A percentile compares a stretch with the other conserved stretches of the same genome.
phyloP scores from a whole-genome alignment of 1,139 yeast species.

The Kodamaea fungicola region DNA sequence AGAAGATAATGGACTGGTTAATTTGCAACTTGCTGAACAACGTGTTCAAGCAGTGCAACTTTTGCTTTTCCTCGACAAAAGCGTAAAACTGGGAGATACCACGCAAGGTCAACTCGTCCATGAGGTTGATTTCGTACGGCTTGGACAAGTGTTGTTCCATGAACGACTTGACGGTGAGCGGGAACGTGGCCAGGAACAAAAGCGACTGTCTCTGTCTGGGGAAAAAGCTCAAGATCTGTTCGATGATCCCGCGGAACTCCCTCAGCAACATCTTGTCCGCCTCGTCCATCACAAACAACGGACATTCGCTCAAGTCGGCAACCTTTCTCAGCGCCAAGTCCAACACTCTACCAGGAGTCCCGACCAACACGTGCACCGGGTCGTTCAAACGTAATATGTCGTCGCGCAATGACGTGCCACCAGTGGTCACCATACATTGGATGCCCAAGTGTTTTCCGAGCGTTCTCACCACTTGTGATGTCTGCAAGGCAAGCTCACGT shows the following conservation, averaged over 20 bases:
- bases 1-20: conserved; percentile 93
- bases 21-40: conserved; percentile 90
- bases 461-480: conserved; percentile 97
- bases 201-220: conserved; percentile 80
- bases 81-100: conserved; percentile 98
- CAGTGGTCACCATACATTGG: conserved; percentile 97
- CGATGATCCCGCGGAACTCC: conserved; percentile 85
- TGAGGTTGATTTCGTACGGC: conserved; percentile 92
- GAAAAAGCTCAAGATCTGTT: conserved; percentile 80
- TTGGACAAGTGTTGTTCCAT: conserved; percentile 88
- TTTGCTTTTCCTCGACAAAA: conserved; percentile 94
- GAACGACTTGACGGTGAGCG: conserved; percentile 85
- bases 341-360: conserved; percentile 95
- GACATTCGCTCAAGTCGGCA: conserved; percentile 85
- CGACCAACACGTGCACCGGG: conserved; percentile 87
- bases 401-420: conserved; percentile 93
- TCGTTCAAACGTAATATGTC: conserved; percentile 92
- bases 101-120: conserved; percentile 94
- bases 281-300: conserved; percentile 95
- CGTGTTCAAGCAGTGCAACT: conserved; percentile 92
- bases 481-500: conserved; percentile 93
- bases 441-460: conserved; percentile 90
- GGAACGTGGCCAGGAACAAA: conserved; percentile 94
- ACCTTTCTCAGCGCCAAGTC: conserved; percentile 88
- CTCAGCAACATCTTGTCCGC: conserved; percentile 95